Evolutionary conservation across 1,284 basidiomycete genomes (phyloP).

Genomic region (Fistulina hepatica): DNA sequence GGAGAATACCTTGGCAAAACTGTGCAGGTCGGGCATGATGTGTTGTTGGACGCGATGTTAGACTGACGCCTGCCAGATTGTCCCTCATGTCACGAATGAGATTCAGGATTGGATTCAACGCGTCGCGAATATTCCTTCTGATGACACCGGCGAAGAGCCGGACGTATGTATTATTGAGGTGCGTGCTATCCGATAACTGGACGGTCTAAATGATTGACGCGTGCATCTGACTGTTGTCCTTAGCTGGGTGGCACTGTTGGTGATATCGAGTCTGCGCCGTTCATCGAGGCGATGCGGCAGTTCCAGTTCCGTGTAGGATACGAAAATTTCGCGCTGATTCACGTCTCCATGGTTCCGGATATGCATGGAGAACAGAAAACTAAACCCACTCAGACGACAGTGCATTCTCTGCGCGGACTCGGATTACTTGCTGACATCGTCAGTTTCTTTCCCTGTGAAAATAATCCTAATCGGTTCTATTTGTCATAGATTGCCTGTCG

Average conservation of each 20-base stretch:
- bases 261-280: slow-evolving; percentile 94
- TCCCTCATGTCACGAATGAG: slow-evolving; percentile 93
- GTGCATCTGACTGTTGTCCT: slow-evolving; percentile 7
- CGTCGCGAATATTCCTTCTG: slow-evolving; percentile 88
- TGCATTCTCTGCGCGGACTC: slow-evolving; percentile 88
- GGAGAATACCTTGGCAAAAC: slow-evolving; percentile 99
- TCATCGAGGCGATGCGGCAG: slow-evolving; percentile 97
- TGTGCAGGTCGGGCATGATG: slow-evolving; percentile 55
- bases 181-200: slow-evolving; percentile 10
- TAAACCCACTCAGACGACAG: slow-evolving; percentile 96
- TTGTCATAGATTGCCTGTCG: slow-evolving; percentile 80
- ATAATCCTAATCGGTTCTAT: slow-evolving; percentile 1
- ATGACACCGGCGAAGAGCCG: slow-evolving; percentile 87
- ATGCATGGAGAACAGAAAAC: slow-evolving; percentile 99
- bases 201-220: background rate
- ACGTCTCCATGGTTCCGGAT: slow-evolving; percentile 96
- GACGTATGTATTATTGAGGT: slow-evolving; percentile 98
- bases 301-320: slow-evolving; percentile 98
- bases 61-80: slow-evolving; percentile 50
- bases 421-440: slow-evolving; percentile 91
- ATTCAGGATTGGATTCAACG: slow-evolving; percentile 99
- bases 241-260: slow-evolving; percentile 94
- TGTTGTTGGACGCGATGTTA: slow-evolving; percentile 4
- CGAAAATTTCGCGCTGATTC: slow-evolving; percentile 95
- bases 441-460: slow-evolving; percentile 20